Evolutionary conservation across 1,284 basidiomycete genomes (phyloP), one percentile per base, ranked within the genome.

Genomic region (Trichosporon faecale): DNA sequence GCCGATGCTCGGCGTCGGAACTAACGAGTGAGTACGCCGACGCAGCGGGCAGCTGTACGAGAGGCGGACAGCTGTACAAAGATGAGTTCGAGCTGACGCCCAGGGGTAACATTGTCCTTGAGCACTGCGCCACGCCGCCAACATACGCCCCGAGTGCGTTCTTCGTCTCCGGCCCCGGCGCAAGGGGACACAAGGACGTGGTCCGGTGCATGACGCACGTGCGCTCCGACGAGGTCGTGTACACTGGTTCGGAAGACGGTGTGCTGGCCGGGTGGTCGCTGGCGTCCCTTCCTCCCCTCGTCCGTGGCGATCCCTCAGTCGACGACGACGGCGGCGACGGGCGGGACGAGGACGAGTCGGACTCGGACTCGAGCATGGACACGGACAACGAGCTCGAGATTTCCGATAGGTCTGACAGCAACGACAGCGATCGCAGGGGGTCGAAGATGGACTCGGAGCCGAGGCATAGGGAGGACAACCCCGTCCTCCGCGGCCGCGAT

Each of bases 201-300:
- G 78, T 85, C 55, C 76, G 82, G n/a, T 74, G 76, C 35, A 66
- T 84, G 60, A 80, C 78, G 69, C 81, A 84, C 72, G 81, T 82
- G 61, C 27, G 76, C 12, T n/a, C 67, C 14, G 81, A 81, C 68
- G 77, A 82, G 68, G 82, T 79, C 9, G 66, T 85, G 6, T 85
- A 83, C 74, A 84, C 83, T 0, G 84, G 84, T 0, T 81, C 79
- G 5, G 83, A 84, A 74, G 83, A 84, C 69, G 82, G 82, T 9
- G 78, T 84, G 3, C 74, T 85, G 11, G 80, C 79, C 16, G 82
- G 83, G 9, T 85, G 83, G 82, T 78, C 76, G n/a, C 72, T 85
- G 3, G 72, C 76, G 9, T 72, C 75, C 27, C 66, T 83, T 16
- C 74, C 77, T 6, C 68, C 76, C 3, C 71, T 83, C 44, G 6